Conservation (phyloP, 805 yeast species). For the baker's yeast (Saccharomyces cerevisiae) region DNA sequence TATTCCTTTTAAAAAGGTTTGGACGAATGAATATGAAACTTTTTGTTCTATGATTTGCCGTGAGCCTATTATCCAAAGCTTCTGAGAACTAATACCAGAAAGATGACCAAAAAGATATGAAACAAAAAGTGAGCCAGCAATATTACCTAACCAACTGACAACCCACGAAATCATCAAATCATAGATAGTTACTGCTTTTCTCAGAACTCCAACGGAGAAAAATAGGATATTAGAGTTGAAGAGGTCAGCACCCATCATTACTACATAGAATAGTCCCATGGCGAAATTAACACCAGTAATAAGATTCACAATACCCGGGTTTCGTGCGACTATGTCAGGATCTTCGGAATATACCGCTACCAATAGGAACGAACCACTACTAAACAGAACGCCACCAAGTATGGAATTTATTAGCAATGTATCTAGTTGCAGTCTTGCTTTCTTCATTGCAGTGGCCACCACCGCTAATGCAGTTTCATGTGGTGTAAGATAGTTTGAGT, state of each 20-base stretch:
- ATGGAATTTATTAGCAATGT: constrained; percentile 55
- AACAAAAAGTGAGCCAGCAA: constrained; percentile 58
- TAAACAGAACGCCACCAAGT: constrained; percentile 61
- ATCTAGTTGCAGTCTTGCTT: constrained; percentile 56
- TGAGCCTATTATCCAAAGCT: constrained; percentile 41
- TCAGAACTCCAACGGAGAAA: constrained; percentile 56
- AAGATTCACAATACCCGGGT: constrained; percentile 47
- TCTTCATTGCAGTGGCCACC: constrained; percentile 80
- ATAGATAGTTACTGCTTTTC: constrained; percentile 60
- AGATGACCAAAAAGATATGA: constrained; percentile 54
- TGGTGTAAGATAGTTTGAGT: constrained; percentile 57
- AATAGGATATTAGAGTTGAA: constrained; percentile 68
- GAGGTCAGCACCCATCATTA: constrained; percentile 65
- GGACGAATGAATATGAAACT: constrained; percentile 43
- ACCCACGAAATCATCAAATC: constrained; percentile 61
- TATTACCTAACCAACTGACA: constrained; percentile 58
- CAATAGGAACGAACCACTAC: constrained; percentile 66
- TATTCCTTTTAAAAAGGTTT: constrained; percentile 60
- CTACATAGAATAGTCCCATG: constrained; percentile 67
- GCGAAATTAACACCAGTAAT: constrained; percentile 59
- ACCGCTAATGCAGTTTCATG: constrained; percentile 78
- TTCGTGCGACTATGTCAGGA: constrained; percentile 33
- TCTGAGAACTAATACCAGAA: constrained; percentile 41
- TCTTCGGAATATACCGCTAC: constrained; percentile 46
- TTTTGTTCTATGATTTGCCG: constrained; percentile 36